Base-by-base conservation (phyloP, 108 stramenopile species). In the Nitzschia sp. region DNA sequence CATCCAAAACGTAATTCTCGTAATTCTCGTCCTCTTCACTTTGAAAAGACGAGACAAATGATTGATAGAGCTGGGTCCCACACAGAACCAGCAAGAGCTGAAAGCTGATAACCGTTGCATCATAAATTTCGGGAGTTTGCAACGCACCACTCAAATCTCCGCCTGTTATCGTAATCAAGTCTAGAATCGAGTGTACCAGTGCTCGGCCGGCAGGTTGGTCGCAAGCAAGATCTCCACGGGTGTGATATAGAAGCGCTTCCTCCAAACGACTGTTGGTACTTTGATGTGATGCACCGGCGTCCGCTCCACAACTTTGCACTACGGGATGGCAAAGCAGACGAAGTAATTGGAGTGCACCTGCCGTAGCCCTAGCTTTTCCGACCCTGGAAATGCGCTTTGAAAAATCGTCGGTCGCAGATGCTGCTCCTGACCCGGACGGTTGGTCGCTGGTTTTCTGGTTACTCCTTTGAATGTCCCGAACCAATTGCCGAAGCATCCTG, bases 21-120 rank as follows among this genome's bases (percentile, higher is more conserved):
- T 28, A 52, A 21, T 50, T 41, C 6, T 33, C 28, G 21, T 41
- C 53, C 0, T 30, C 2, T 6, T 31, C 34, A 5, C 21, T 29
- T 31, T 69, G 58, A 34, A 63, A 69, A 3, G 75, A 76, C 15
- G 75, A 76, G 1, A 61, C 50, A 35, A 93, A 82, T 1, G 88
- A 85, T 45, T 76, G 73, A 76, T 93, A 93, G 2, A 90, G 73
- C 68, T 89, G 92, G 0, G 89, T 87, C 13, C 89, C 89, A 29
- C 85, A 57, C 26, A 88, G 58, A 2, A 93, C 88, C 31, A 90
- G 59, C 6, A 90, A 47, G n/a, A 90, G 63, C 9, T 87, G 75
- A 23, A 88, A 59, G 26, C 66, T 55, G 45, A 86, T 75, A 0
- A 81, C 80, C 8, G 73, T 71, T 9, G 85, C 66, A 63, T 93